These are phyloP conservation scores for Solanum habrochaites DNA, from an alignment of 257 asterid species.

Conservation along the genomic window DNA sequence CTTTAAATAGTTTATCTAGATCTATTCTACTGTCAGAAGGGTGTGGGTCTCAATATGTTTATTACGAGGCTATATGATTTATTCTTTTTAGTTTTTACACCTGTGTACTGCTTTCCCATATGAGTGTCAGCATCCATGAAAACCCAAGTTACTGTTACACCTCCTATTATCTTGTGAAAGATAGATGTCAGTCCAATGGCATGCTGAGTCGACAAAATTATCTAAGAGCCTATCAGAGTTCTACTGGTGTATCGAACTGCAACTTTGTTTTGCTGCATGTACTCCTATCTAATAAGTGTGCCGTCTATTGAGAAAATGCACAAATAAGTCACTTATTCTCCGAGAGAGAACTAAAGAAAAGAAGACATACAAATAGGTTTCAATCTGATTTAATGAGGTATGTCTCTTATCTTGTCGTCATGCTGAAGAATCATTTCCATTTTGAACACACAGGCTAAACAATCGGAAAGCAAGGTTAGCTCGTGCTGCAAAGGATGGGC, in stretches of 20 bases:
- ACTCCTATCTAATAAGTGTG: not conserved
- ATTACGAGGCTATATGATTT: not conserved
- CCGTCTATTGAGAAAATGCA: not conserved
- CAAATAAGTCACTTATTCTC: not conserved
- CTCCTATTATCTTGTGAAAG: not conserved
- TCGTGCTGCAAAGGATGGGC: conserved; percentile 78
- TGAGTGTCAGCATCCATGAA: not conserved
- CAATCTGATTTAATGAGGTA: not conserved
- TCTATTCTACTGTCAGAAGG: not conserved
- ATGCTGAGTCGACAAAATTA: not conserved
- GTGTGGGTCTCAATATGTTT: not conserved
- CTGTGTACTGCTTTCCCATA: not conserved
- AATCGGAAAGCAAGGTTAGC: conserved; percentile 96
- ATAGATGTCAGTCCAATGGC: not conserved
- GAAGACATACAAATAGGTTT: not conserved
- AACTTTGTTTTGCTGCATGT: not conserved
- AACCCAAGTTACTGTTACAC: not conserved
- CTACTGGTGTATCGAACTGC: not conserved
- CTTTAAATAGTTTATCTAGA: not conserved
- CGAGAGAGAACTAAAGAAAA: not conserved
- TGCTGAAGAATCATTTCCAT: not conserved
- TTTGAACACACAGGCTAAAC: conserved; percentile 59
- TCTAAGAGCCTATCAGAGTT: not conserved
- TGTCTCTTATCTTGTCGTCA: not conserved
- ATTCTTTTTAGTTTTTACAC: not conserved